Conservation (phyloP, 495 filamentous ascomycete species). For the Collariella sp. region DNA sequence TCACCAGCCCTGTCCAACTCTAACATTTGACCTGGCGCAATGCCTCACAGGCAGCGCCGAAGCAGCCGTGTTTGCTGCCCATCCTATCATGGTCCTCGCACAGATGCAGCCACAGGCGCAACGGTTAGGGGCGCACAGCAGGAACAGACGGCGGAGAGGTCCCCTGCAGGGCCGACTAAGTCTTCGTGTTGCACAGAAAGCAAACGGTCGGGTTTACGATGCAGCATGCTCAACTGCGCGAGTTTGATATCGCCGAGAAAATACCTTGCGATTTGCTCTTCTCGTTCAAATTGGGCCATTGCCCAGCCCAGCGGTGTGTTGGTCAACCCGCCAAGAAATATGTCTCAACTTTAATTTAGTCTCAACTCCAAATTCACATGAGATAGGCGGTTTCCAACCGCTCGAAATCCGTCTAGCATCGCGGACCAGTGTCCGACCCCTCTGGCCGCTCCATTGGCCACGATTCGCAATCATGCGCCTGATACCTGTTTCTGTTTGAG, state of each 20-base stretch:
- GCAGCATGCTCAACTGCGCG: background rate
- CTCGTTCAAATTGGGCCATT: background rate
- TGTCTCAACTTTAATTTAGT: too few relatives aligned
- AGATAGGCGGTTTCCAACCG: too few relatives aligned
- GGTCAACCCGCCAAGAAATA: too few relatives aligned
- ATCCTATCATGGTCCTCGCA: background rate
- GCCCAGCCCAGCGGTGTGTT: too few relatives aligned
- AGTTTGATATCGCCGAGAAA: background rate
- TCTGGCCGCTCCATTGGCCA: too few relatives aligned
- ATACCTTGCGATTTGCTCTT: background rate
- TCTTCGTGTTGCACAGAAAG: background rate
- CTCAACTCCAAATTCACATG: too few relatives aligned
- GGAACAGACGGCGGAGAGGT: background rate
- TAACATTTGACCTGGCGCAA: background rate
- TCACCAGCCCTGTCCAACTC: background rate
- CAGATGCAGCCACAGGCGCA: background rate
- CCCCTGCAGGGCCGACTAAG: background rate
- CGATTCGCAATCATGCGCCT: too few relatives aligned
- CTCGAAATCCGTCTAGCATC: too few relatives aligned
- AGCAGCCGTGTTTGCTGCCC: background rate
- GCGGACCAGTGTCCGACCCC: too few relatives aligned
- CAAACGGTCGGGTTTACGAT: background rate
- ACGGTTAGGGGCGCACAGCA: background rate
- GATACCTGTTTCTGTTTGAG: too few relatives aligned
- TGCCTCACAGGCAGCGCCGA: too few relatives aligned